phyloP scores from a whole-genome alignment of 2,329 filamentous ascomycete genomes.

The Arthrobotrys iridis region DNA sequence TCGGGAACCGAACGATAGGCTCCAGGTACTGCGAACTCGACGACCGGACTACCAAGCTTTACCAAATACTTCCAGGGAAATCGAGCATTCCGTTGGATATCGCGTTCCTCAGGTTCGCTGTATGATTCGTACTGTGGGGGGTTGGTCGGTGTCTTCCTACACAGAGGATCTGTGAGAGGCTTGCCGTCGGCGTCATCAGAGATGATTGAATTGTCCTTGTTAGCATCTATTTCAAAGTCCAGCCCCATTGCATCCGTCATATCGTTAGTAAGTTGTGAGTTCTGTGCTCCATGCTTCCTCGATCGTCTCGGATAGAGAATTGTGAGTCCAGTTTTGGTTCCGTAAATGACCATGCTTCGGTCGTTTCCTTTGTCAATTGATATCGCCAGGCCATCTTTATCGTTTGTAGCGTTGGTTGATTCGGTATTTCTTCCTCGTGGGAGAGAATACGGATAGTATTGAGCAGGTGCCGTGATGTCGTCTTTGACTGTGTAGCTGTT shows the following conservation, averaged over 20 bases:
- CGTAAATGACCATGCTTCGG: conserved; percentile 38
- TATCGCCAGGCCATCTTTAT: background rate
- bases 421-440: background rate
- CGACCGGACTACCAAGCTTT: conserved; percentile 22
- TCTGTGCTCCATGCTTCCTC: background rate
- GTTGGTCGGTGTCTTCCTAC: background rate
- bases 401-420: background rate
- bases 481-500: conserved; percentile 29
- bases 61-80: conserved; percentile 44
- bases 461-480: conserved; percentile 28
- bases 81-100: conserved; percentile 7
- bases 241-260: background rate
- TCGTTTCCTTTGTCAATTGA: background rate
- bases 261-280: background rate
- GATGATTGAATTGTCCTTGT: background rate
- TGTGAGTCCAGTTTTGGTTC: conserved; percentile 28
- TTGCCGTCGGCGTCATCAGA: background rate
- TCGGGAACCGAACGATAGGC: background rate
- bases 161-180: background rate
- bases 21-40: conserved; percentile 22
- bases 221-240: background rate
- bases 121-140: conserved; percentile 15
- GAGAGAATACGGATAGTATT: conserved; percentile 34
- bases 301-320: conserved; percentile 35
- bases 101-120: conserved; percentile 24